Base-by-base conservation (phyloP, 129 eudicot genomes). In the Saussurea involucrata region DNA sequence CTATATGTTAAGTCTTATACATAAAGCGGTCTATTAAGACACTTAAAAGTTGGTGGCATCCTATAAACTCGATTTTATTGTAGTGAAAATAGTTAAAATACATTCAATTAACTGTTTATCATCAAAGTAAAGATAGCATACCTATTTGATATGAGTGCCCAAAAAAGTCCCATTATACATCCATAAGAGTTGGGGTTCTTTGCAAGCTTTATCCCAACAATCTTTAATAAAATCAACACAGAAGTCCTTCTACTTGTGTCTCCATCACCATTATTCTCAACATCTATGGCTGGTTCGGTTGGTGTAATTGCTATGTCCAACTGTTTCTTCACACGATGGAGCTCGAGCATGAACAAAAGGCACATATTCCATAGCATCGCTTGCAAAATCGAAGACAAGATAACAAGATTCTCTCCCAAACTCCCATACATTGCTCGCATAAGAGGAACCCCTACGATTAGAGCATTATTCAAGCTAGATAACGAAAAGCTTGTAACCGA, bases 81-180 rank as follows among this genome's bases (percentile, higher is more conserved):
- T 1, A 8, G 42, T 36, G 9, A 8, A 1, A 9, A 36, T 17
- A 46, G 15, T 46, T 28, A 21, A 67, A n/a, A n/a, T 7, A 37
- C 7, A 65, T 12, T 37, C 13, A 37, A 37, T 53, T 34, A 46
- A 20, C 42, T 61, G 27, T 60, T 60, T 22, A 6, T 63, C 33
- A 42, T 11, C 44, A 57, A 33, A 5, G 46, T 27, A 27, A 27
- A 27, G 18, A 9, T 15, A 6, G 37, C 69, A 8, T 89, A 87
- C 96, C 96, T 90, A 72, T 83, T 69, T 1, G 96, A 66, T 27
- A 90, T 12, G 31, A 74, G 83, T 18, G 96, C 92, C 96, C 96
- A 90, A 17, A 60, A 22, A 75, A 90, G 74, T 4, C 96, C 96
- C 15, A 87, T 9, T 24, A 87, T 25, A 73, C 96, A 90, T 5